Percentiles rank a stretch among this genome's conserved stretches.
These are phyloP conservation scores for Colletotrichum kahawae DNA, from an alignment of 2,329 filamentous ascomycete species.

Conservation along the genomic window DNA sequence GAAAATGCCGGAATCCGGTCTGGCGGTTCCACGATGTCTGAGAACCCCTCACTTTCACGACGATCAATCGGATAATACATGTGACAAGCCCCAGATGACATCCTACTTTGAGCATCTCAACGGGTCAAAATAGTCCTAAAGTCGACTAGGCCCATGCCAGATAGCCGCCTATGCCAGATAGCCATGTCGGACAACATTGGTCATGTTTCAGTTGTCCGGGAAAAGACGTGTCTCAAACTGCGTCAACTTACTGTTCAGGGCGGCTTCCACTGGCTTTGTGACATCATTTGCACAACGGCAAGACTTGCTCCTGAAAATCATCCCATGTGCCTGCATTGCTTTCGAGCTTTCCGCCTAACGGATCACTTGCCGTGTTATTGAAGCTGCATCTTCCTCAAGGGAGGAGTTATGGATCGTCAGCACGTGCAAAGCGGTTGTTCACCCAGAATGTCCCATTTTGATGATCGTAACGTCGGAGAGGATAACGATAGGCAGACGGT, in stretches of 20 bases:
- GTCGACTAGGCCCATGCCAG: background rate
- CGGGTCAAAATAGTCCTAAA: background rate
- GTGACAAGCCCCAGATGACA: background rate
- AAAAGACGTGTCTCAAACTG: background rate
- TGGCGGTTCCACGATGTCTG: background rate
- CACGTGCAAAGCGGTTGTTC: background rate
- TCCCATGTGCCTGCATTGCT: accelerated
- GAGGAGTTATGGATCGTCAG: background rate
- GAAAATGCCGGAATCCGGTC: background rate
- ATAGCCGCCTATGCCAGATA: background rate
- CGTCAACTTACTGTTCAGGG: accelerated
- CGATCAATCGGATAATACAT: background rate
- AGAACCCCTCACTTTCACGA: background rate
- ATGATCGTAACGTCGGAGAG: background rate
- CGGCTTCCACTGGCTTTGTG: background rate
- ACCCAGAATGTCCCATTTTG: accelerated
- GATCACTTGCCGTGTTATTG: accelerated
- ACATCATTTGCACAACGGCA: background rate
- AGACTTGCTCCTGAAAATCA: accelerated
- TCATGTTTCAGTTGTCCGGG: background rate
- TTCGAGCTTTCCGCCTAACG: background rate
- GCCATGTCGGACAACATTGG: background rate
- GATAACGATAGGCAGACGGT: background rate
- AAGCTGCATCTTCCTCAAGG: accelerated
- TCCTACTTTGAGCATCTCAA: background rate